Conservation (phyloP, 805 yeast genomes). For the Blastobotrys americana region DNA sequence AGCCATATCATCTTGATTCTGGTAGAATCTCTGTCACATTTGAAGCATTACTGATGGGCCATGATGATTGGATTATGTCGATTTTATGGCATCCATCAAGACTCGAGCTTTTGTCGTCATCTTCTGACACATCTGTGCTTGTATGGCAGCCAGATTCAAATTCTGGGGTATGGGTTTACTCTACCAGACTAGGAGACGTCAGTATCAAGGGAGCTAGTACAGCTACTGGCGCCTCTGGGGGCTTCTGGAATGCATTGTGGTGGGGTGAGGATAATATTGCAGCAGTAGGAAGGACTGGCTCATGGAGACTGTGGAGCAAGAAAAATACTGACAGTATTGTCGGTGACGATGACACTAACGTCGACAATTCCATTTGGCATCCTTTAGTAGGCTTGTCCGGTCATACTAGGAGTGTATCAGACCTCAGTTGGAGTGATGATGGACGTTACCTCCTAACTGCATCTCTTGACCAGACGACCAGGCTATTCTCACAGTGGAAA, state of each 20-base stretch:
- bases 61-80: constrained; percentile 94
- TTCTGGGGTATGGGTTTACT: constrained; percentile 87
- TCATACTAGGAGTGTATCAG: constrained; percentile 65
- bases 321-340: constrained; percentile 26
- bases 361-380: constrained; percentile 22
- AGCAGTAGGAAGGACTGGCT: constrained; percentile 88
- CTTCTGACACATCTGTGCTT: constrained; percentile 91
- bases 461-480: constrained; percentile 88
- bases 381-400: constrained; percentile 61
- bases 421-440: constrained; percentile 56
- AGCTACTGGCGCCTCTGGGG: constrained; percentile 91
- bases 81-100: constrained; percentile 71
- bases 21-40: constrained; percentile 51
- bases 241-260: constrained; percentile 70
- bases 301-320: constrained; percentile 71
- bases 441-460: constrained; percentile 69
- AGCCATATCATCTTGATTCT: constrained; percentile 53
- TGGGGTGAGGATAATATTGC: constrained; percentile 43
- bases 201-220: constrained; percentile 96
- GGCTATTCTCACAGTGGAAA: constrained; percentile 67
- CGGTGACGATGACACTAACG: constrained; percentile 32
- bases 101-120: constrained; percentile 64
- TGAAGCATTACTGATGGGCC: constrained; percentile 95
- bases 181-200: constrained; percentile 77
- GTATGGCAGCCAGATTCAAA: constrained; percentile 83